phyloP scores from a whole-genome alignment of 2,329 filamentous ascomycete species.

The Paraphoma sp. region DNA sequence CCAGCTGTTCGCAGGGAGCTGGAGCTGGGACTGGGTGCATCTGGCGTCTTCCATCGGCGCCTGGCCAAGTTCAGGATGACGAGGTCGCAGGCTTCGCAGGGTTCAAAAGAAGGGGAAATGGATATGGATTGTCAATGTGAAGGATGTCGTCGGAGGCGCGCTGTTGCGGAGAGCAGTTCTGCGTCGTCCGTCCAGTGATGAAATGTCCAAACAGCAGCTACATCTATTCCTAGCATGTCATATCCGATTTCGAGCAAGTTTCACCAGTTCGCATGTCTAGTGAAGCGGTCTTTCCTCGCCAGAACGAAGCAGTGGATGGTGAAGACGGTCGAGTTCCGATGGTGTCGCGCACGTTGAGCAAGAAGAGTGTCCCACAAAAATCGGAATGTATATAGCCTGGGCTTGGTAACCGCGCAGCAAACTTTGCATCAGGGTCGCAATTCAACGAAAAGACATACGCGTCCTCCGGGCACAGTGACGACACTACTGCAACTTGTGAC shows the following conservation, averaged over 20 bases:
- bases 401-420: neutral
- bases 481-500: neutral
- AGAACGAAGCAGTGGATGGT: neutral
- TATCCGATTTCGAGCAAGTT: too few species aligned
- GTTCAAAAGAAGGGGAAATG: neutral
- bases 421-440: neutral
- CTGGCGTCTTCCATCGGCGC: conserved; percentile 1
- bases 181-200: neutral
- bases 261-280: neutral
- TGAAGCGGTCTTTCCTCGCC: neutral
- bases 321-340: neutral
- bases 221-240: too few species aligned
- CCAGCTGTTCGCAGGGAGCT: neutral
- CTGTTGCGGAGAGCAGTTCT: neutral
- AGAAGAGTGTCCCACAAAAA: neutral
- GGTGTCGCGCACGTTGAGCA: neutral
- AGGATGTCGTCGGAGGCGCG: conserved; percentile 1
- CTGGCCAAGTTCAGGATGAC: conserved; percentile 5
- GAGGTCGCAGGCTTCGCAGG: neutral
- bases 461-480: neutral
- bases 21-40: conserved; percentile 3
- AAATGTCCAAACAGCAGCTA: neutral
- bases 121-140: conserved; percentile 2
- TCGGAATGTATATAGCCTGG: neutral
- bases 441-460: neutral